A percentile compares a stretch with the other conserved stretches of the same genome.
These are phyloP conservation scores for Spathaspora girioi DNA, from an alignment of 805 yeast species.

Conservation along the genomic window DNA sequence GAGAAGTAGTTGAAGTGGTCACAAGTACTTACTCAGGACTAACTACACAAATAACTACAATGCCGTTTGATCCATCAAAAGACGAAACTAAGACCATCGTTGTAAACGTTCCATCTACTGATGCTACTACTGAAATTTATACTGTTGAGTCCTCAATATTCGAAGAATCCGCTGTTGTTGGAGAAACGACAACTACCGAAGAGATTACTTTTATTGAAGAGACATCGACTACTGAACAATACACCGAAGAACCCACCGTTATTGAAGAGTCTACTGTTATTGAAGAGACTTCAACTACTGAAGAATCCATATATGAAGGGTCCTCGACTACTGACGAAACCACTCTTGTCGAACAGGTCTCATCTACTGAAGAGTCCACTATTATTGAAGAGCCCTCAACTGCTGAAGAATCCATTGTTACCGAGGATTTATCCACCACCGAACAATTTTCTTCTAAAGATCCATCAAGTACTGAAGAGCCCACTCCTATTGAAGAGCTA, in stretches of 20 bases:
- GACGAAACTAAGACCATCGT: conserved; percentile 19
- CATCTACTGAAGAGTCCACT: background rate
- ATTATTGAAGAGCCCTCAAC: background rate
- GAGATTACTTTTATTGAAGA: background rate
- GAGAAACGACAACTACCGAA: background rate
- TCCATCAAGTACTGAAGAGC: background rate
- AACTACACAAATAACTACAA: conserved; percentile 16
- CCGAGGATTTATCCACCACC: background rate
- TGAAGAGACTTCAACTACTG: background rate
- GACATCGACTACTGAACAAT: background rate
- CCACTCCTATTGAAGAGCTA: background rate
- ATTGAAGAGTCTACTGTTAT: background rate
- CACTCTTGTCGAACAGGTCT: too few relatives aligned
- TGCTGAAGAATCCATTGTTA: too few relatives aligned
- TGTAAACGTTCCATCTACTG: conserved; percentile 17
- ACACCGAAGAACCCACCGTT: too few relatives aligned
- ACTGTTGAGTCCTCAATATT: too few relatives aligned
- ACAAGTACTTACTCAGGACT: conserved; percentile 19
- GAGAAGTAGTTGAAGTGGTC: conserved; percentile 11
- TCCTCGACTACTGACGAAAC: too few relatives aligned
- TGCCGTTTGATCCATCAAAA: conserved; percentile 11
- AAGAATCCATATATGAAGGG: background rate
- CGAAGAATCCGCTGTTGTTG: background rate
- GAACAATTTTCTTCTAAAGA: background rate
- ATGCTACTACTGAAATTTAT: conserved; percentile 8